These are phyloP conservation scores for Talaromyces sp. DNA, from an alignment of 2,329 filamentous ascomycete genomes.

Conservation along the genomic window DNA sequence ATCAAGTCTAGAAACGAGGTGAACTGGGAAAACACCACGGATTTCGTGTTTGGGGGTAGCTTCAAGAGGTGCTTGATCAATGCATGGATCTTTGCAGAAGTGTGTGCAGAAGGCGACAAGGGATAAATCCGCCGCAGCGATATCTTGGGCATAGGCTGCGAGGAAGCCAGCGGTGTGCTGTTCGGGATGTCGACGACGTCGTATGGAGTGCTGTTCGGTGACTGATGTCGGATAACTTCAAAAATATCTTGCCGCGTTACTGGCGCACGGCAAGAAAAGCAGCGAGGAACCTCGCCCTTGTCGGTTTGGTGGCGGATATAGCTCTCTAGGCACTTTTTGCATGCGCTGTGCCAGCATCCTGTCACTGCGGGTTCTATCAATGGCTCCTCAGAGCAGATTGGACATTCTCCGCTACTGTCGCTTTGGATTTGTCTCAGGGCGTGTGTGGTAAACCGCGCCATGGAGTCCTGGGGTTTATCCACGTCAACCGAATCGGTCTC, in stretches of 20 bases:
- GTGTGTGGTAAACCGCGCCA: conserved; percentile 75
- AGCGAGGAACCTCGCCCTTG: conserved; percentile 69
- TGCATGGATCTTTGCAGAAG: conserved; percentile 79
- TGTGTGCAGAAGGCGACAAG: conserved; percentile 53
- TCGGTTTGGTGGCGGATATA: conserved; percentile 84
- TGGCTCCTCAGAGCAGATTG: conserved; percentile 89
- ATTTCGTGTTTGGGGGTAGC: conserved; percentile 70
- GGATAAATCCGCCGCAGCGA: conserved; percentile 57
- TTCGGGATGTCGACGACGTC: conserved; percentile 34
- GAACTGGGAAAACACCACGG: conserved; percentile 94
- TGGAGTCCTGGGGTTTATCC: conserved; percentile 46
- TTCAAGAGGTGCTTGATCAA: conserved; percentile 69
- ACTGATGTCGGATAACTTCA: conserved; percentile 74
- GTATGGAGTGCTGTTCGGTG: conserved; percentile 38
- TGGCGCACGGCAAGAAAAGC: conserved; percentile 82
- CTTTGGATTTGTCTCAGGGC: conserved; percentile 87
- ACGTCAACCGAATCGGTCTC: conserved; percentile 54
- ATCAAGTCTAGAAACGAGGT: conserved; percentile 94
- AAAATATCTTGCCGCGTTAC: conserved; percentile 84
- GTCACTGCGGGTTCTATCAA: conserved; percentile 95
- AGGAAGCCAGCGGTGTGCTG: conserved; percentile 31
- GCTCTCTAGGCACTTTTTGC: conserved; percentile 84
- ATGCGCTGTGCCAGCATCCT: conserved; percentile 95
- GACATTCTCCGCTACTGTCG: conserved; percentile 83
- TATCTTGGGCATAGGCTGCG: conserved; percentile 45